A percentile compares a stretch with the other conserved stretches of the same genome.
phyloP scores from a whole-genome alignment of 148 eudicot species.

The Fagopyrum homotropicum region DNA sequence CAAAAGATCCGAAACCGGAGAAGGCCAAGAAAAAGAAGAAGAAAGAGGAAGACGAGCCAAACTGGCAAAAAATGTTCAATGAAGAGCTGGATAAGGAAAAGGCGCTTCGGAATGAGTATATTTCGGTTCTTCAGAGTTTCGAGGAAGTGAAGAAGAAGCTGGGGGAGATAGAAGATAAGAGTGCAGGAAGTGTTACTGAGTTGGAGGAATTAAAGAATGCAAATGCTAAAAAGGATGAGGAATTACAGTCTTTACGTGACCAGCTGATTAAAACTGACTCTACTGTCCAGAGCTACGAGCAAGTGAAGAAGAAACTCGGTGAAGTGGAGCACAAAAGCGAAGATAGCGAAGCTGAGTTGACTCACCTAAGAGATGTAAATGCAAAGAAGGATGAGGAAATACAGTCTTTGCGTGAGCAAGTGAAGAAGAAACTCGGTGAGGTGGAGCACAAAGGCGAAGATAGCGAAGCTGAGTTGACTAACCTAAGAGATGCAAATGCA shows the following conservation, averaged over 20 bases:
- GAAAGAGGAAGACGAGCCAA: not conserved
- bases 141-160: constrained; percentile 67
- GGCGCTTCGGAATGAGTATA: not conserved
- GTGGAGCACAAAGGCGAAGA: not conserved
- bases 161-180: constrained; percentile 34
- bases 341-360: not conserved
- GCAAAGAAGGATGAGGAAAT: constrained; percentile 55
- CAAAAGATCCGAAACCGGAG: not conserved
- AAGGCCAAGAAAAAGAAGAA: constrained; percentile 7
- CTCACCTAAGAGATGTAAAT: constrained; percentile 36
- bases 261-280: not conserved
- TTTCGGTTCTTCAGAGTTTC: constrained; percentile 43
- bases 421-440: constrained; percentile 20
- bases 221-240: constrained; percentile 3
- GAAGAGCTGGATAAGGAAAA: not conserved
- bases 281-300: not conserved
- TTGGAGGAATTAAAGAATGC: not conserved
- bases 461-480: constrained; percentile 13
- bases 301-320: constrained; percentile 13
- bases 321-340: constrained; percentile 11
- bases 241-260: not conserved
- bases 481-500: constrained; percentile 32
- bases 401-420: not conserved
- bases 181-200: not conserved
- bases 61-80: not conserved